These are phyloP conservation scores for Myxozyma nipponensis DNA, from an alignment of 805 yeast genomes.

Conservation along the genomic window DNA sequence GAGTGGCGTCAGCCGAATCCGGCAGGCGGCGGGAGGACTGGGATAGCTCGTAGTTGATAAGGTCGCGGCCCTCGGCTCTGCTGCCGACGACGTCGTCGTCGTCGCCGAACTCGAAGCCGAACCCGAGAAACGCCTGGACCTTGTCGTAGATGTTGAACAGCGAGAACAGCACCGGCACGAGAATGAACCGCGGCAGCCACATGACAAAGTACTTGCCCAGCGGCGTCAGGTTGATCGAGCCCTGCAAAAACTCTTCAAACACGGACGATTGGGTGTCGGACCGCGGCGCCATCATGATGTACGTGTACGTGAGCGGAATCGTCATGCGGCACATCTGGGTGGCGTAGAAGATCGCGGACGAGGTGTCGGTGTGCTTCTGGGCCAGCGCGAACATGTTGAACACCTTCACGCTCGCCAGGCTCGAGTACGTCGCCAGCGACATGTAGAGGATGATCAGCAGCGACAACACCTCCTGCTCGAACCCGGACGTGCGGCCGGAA, in stretches of 20 bases:
- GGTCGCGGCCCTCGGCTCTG: slow-evolving; percentile 29
- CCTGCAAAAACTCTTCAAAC: slow-evolving; percentile 72
- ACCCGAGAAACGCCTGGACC: slow-evolving; percentile 45
- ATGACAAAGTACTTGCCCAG: slow-evolving; percentile 68
- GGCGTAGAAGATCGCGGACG: slow-evolving; percentile 70
- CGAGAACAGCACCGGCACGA: slow-evolving; percentile 66
- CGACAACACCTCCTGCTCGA: slow-evolving; percentile 42
- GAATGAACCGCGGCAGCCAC: slow-evolving; percentile 67
- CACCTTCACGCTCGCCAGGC: slow-evolving; percentile 62
- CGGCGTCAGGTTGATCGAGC: slow-evolving; percentile 69
- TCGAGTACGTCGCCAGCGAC: slow-evolving; percentile 61
- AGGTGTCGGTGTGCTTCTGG: slow-evolving; percentile 65
- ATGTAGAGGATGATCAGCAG: slow-evolving; percentile 56
- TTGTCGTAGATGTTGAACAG: slow-evolving; percentile 64
- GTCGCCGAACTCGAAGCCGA: slow-evolving; percentile 39
- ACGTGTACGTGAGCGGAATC: slow-evolving; percentile 77
- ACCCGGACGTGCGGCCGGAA: slow-evolving; percentile 41
- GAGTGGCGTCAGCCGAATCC: background rate
- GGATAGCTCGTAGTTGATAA: slow-evolving; percentile 25
- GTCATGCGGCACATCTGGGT: slow-evolving; percentile 79
- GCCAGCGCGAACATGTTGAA: slow-evolving; percentile 77
- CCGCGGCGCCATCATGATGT: slow-evolving; percentile 56
- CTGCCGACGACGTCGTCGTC: slow-evolving; percentile 37
- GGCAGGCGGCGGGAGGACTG: background rate
- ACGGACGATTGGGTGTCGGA: slow-evolving; percentile 33